Evolutionary conservation across 2,329 filamentous ascomycete species (phyloP), one percentile per base, ranked within the genome.

Genomic region (Diaporthe caulivora): DNA sequence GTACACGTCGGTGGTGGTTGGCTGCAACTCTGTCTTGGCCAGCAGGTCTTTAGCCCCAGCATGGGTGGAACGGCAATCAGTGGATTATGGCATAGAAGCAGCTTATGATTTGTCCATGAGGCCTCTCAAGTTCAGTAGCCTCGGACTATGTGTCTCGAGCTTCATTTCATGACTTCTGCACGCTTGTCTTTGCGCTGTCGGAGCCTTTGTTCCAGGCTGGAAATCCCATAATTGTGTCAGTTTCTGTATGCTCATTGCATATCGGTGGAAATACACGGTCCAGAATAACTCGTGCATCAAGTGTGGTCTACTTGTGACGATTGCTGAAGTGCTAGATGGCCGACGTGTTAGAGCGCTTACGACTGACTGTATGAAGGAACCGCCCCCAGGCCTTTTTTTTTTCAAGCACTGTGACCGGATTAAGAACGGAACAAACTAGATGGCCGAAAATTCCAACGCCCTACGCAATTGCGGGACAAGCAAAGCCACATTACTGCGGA

Each of bases 381-480:
- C n/a, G n/a, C 44, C 21, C n/a, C 21, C 18, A 21, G 18, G 21
- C n/a, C 18, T 47, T 47, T 47, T 21, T 47, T n/a, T 21, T 9
- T 17, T 47, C 44, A n/a, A 3, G 44, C n/a, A 11, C 17, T 47
- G 21, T 3, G 44, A 47, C 44, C 89, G 82, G 87, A 88, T 64
- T 81, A n/a, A n/a, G n/a, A n/a, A n/a, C n/a, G n/a, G n/a, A n/a
- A n/a, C n/a, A n/a, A n/a, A n/a, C n/a, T n/a, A n/a, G n/a, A n/a
- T n/a, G n/a, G n/a, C n/a, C n/a, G n/a, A n/a, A n/a, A n/a, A n/a
- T n/a, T n/a, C n/a, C n/a, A n/a, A n/a, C n/a, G n/a, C n/a, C n/a
- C n/a, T n/a, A n/a, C n/a, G n/a, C n/a, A n/a, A n/a, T n/a, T n/a
- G n/a, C n/a, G n/a, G n/a, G n/a, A n/a, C n/a, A n/a, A n/a, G n/a